phyloP scores from a whole-genome alignment of 2,329 filamentous ascomycete species.

The Hyphodiscus sp. region DNA sequence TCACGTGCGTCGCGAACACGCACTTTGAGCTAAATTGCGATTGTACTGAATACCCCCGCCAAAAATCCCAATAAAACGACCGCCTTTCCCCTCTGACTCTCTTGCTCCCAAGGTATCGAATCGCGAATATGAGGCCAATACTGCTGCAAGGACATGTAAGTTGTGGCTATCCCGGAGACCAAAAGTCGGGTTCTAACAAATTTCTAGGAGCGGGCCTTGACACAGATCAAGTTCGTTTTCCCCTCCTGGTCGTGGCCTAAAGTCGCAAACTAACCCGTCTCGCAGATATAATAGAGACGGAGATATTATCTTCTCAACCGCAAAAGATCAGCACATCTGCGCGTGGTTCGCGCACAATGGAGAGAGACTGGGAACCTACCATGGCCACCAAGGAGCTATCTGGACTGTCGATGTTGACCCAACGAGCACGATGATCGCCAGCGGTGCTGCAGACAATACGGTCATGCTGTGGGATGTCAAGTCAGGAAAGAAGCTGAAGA shows the following conservation, averaged over 20 bases:
- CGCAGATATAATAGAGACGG: conserved; percentile 83
- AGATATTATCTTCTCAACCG: conserved; percentile 91
- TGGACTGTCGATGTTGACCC: conserved; percentile 98
- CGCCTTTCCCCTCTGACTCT: not conserved
- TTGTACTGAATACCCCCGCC: not conserved
- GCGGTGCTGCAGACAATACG: conserved; percentile 95
- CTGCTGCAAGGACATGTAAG: conserved; percentile 84
- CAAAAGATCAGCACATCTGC: conserved; percentile 95
- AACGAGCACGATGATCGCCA: conserved; percentile 84
- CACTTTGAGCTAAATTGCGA: not conserved
- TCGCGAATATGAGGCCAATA: conserved; percentile 84
- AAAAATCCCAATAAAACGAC: not conserved
- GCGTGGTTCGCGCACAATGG: conserved; percentile 97
- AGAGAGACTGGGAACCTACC: conserved; percentile 93
- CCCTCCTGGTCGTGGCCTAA: conserved; percentile 3
- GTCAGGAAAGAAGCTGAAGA: conserved; percentile 88
- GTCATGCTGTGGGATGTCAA: conserved; percentile 96
- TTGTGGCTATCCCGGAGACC: conserved; percentile 11
- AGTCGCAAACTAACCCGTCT: conserved; percentile 16
- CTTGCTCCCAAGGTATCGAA: conserved; percentile 3
- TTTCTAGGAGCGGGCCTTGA: conserved; percentile 76
- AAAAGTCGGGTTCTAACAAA: conserved; percentile 20
- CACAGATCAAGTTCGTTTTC: conserved; percentile 74
- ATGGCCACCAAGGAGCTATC: conserved; percentile 94
- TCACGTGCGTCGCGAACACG: not conserved